Conservation (phyloP, 805 yeast genomes). For the Wickerhamiella parazyma region DNA sequence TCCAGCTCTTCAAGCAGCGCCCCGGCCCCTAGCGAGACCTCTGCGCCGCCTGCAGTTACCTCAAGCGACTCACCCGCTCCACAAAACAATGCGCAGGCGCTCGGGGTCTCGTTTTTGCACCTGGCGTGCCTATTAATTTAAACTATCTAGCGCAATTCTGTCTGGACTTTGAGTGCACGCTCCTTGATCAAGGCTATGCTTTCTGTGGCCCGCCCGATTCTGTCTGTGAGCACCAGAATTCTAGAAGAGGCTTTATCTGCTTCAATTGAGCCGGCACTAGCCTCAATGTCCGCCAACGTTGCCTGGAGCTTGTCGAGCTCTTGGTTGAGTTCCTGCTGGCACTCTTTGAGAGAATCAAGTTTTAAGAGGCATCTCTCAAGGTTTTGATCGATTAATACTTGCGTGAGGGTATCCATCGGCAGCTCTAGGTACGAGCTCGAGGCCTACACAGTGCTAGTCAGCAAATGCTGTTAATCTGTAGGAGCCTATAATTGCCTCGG, state of each 20-base stretch:
- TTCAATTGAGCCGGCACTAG: neutral
- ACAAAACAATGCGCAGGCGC: neutral
- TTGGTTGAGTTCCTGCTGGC: neutral
- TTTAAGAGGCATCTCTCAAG: conserved; percentile 6
- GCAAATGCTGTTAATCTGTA: no score
- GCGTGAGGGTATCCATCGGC: conserved; percentile 4
- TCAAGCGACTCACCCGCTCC: neutral
- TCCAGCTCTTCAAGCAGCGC: neutral
- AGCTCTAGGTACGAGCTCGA: no score
- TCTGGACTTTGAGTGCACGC: neutral
- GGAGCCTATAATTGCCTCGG: no score
- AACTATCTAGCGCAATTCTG: neutral
- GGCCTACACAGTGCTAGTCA: no score
- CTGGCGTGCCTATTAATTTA: neutral
- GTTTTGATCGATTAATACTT: conserved; percentile 4
- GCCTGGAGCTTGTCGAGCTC: conserved; percentile 3
- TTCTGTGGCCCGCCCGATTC: neutral
- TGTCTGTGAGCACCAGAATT: neutral
- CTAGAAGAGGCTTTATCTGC: neutral
- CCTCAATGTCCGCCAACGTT: neutral
- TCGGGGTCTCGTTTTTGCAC: neutral
- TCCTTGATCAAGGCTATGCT: neutral
- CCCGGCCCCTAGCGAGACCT: neutral
- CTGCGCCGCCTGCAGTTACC: neutral
- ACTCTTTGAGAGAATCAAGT: conserved; percentile 1